Evolutionary conservation across 441 rosid species (phyloP), one percentile per base, ranked within the genome.

Genomic region (Aquilaria agallochum): DNA sequence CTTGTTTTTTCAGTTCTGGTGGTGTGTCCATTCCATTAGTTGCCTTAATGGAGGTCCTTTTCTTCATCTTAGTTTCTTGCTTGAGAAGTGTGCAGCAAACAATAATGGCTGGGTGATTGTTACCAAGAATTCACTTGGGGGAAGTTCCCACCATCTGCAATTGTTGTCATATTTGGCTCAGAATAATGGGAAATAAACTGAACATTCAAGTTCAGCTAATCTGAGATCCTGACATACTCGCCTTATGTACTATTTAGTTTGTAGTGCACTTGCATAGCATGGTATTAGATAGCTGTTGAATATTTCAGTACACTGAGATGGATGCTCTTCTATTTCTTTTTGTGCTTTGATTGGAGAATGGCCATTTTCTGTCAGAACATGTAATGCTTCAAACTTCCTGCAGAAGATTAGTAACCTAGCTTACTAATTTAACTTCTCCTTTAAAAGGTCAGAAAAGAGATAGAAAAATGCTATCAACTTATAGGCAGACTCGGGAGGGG

Each of bases 381-480:
- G 12, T 11, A 45, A 20, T 20, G 40, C 49, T 49, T 64, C 57
- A 9, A 50, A 31, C 15, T 32, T 20, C 48, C 53, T 51, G 57
- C 13, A 45, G 52, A 42, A 62, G 57, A 56, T 60, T 31, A 40
- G 45, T 62, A 60, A 46, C 64, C 49, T 73, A 34, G 46, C 32
- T 69, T 71, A 44, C 57, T 64, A 47, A 52, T 71, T 63, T 59
- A 30, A 44, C 15, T 65, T 71, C 14, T 62, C 73, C 65, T 69
- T 64, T 69, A 64, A 77, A 77, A 92, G 98, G 89, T 92, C 63
- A 88, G 79, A 74, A 84, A 83, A 73, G 98, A 89, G 78, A 81
- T 87, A 49, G 79, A 66, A 50, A 69, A 54, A 50, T 92, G 98
- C 78, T 92, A 86, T 47, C 82, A 83, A 48, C 89, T 92, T 65